Conservation (phyloP, 2,329 filamentous ascomycete genomes). For the Microcera coccophila region DNA sequence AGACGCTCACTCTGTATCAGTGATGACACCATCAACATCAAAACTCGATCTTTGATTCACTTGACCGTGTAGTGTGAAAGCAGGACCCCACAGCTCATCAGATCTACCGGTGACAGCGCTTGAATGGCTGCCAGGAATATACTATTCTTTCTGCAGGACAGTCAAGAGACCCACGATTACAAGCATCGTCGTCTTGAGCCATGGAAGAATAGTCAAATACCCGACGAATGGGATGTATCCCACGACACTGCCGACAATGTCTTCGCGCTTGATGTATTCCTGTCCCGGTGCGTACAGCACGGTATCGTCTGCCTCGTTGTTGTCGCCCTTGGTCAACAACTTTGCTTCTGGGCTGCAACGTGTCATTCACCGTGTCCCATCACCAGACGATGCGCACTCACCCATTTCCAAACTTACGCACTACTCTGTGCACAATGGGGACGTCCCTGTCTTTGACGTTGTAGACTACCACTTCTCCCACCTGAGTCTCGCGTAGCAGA, state of each 20-base stretch:
- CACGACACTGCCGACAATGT: conserved; percentile 89
- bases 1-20: too few species aligned
- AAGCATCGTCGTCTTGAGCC: conserved; percentile 93
- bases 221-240: conserved; percentile 93
- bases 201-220: conserved; percentile 95
- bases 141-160: conserved; percentile 84
- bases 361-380: background rate
- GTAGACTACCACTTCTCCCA: conserved; percentile 59
- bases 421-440: conserved; percentile 90
- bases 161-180: conserved; percentile 94
- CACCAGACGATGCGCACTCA: conserved; percentile 29
- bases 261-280: conserved; percentile 78
- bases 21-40: too few species aligned
- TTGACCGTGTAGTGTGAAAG: too few species aligned
- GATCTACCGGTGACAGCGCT: too few species aligned
- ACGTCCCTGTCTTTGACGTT: conserved; percentile 93
- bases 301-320: conserved; percentile 90
- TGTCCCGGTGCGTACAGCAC: conserved; percentile 81
- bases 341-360: conserved; percentile 51
- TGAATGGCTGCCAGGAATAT: too few species aligned
- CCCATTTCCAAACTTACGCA: conserved; percentile 66
- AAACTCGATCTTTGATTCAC: too few species aligned
- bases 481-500: conserved; percentile 50
- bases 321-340: conserved; percentile 95
- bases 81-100: too few species aligned